Base-by-base conservation (phyloP, 208 protist genomes). In the Phytomonas serpens region DNA sequence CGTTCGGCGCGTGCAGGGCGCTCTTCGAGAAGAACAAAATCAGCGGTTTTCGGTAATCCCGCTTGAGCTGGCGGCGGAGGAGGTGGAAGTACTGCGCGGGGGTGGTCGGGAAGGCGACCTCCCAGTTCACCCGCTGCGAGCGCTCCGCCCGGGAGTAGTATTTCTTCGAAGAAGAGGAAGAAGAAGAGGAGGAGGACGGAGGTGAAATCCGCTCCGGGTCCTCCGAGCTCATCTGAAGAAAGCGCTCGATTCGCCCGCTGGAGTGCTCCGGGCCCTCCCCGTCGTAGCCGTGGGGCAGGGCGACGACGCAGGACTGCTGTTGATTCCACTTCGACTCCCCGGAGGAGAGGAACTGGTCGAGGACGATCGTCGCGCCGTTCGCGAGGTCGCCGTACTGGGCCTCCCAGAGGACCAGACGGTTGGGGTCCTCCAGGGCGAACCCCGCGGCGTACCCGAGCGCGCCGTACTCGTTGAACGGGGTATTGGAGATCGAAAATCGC, bases 41-140 rank as follows among this genome's bases (percentile, higher is more conserved):
- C 61, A 99, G 91, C n/a, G 98, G 89, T 78, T 99, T 99, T 72
- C 99, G 93, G 90, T 99, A 99, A 71, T 99, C 87, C 64, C 98
- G 86, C 81, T 92, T 90, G 52, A 99, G 72, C 81, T 99, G 99
- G 52, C 99, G 92, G 51, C 99, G 87, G 0, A 99, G 86, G 7
- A 98, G 86, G 79, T 99, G 99, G 89, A 99, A 99, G 90, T 99
- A 99, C 82, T 99, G 99, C 32, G 98, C 98, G 6, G 99, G 98
- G 3, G 97, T 99, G 16, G 89, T 96, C 7, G 88, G 89, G 85
- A 96, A 98, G 42, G 88, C 72, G 31, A 99, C 85, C 77, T 97
- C 88, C 77, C 85, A 94, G 81, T 96, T 97, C 32, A 93, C 80
- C 40, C 86, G 86, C 66, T 94, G 89, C 27, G 85, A 80, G 14